Evolutionary conservation across 345 rosid species (phyloP), one percentile per base, ranked within the genome.

Genomic region (Lepidium africanum): DNA sequence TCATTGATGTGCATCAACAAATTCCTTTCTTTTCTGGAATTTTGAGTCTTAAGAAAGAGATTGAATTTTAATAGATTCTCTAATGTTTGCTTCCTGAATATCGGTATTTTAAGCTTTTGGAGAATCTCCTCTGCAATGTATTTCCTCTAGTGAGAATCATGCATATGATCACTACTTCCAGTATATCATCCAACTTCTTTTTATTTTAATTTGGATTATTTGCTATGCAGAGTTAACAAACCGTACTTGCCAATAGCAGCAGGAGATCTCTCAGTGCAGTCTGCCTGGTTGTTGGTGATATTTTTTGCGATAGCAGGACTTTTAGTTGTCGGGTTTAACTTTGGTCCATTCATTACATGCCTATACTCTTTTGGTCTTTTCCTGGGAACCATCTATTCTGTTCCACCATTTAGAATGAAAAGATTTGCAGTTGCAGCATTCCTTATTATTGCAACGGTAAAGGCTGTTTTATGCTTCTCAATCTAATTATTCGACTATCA

Each of bases 191-290:
- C 1, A 1, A 54, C 33, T 9, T 48, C 0, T 63, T 35, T 3
- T 72, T 16, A n/a, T 54, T 30, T 52, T 35, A 43, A 10, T 30
- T 35, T 41, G 35, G 5, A n/a, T 8, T 15, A 37, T 49, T 2
- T 59, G 5, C 55, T 77, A 65, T 85, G 82, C 85, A 93, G 97
- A 85, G 98, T 93, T 79, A 93, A 93, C 81, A 93, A 93, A 76
- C 98, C 98, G 16, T 90, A 93, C 78, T 82, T 93, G 74, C 98
- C 97, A 57, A 88, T 93, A 75, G 98, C 96, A 77, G 97, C 98
- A 16, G 98, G 98, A 70, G 98, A 93, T 79, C 97, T 93, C 40
- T 90, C 97, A 25, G 88, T 88, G 67, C 87, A 85, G 72, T 80
- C 87, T 60, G 98, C 98, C 16, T 93, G 98, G 98, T 59, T 82